Conservation (phyloP, 257 asterid species). For the Fraxinus excelsior region DNA sequence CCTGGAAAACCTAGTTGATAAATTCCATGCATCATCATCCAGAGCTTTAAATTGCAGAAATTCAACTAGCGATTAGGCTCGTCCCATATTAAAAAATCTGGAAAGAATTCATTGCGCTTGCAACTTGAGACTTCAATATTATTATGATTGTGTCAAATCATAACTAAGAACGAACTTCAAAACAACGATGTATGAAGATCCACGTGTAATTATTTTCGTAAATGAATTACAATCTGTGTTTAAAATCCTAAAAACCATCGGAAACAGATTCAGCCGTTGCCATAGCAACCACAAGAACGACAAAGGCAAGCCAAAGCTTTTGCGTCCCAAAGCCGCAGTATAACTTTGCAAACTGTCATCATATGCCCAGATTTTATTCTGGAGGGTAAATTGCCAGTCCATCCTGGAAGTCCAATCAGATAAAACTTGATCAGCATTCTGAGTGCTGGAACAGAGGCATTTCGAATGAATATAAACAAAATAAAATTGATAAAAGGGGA, state of each 20-base stretch:
- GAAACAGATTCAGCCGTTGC: constrained; percentile 32
- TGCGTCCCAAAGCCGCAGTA: constrained; percentile 31
- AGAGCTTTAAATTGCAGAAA: too few relatives aligned
- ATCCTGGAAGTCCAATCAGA: constrained; percentile 58
- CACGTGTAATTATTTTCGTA: constrained; percentile 24
- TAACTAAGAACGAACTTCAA: too few relatives aligned
- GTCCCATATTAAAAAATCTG: too few relatives aligned
- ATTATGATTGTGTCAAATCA: too few relatives aligned
- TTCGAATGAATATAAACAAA: background rate
- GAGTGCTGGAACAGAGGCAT: background rate
- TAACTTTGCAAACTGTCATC: constrained; percentile 33
- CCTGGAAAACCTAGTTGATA: too few relatives aligned
- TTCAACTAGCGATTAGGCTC: too few relatives aligned
- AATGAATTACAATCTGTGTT: constrained; percentile 31
- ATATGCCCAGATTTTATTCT: constrained; percentile 52
- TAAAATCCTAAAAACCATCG: constrained; percentile 21
- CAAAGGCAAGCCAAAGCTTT: constrained; percentile 25
- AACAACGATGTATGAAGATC: background rate
- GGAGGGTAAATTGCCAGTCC: constrained; percentile 50
- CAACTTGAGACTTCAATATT: too few relatives aligned
- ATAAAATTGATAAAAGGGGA: background rate
- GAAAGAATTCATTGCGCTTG: too few relatives aligned
- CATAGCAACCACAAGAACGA: constrained; percentile 36
- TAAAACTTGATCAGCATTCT: background rate
- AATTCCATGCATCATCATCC: too few relatives aligned